A percentile compares a stretch with the other conserved stretches of the same genome.
phyloP scores from a whole-genome alignment of 164 flowering plant genomes.

The Piper betle region DNA sequence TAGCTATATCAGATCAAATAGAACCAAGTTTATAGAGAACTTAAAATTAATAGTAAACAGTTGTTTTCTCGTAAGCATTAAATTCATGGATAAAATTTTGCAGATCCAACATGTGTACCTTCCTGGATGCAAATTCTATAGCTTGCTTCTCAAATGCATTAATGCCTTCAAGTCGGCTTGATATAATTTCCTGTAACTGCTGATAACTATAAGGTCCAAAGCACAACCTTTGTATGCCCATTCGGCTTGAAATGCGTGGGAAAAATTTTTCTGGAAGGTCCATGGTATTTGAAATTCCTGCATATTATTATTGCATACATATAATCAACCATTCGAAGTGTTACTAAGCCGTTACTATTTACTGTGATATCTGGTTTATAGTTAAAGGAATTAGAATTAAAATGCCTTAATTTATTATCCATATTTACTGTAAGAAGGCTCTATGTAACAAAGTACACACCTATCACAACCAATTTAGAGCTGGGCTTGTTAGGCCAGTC shows the following conservation, averaged over 20 bases:
- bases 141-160: conserved; percentile 91
- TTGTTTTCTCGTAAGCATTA: no score
- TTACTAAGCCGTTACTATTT: neutral
- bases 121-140: conserved; percentile 90
- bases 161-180: conserved; percentile 70
- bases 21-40: no score
- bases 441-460: conserved; percentile 15
- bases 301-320: neutral
- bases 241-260: conserved; percentile 94
- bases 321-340: neutral
- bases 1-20: no score
- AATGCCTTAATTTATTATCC: neutral
- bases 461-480: conserved; percentile 83
- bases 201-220: conserved; percentile 81
- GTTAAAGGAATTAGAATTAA: neutral
- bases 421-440: no score
- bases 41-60: no score
- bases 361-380: neutral
- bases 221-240: conserved; percentile 93
- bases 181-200: conserved; percentile 90
- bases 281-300: conserved; percentile 98
- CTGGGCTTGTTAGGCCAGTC: conserved; percentile 93
- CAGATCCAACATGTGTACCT: conserved; percentile 26
- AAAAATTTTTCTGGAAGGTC: conserved; percentile 98
- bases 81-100: neutral